Evolutionary conservation across 495 filamentous ascomycete species (phyloP).

Genomic region (Penicillium psychrofluorescens): DNA sequence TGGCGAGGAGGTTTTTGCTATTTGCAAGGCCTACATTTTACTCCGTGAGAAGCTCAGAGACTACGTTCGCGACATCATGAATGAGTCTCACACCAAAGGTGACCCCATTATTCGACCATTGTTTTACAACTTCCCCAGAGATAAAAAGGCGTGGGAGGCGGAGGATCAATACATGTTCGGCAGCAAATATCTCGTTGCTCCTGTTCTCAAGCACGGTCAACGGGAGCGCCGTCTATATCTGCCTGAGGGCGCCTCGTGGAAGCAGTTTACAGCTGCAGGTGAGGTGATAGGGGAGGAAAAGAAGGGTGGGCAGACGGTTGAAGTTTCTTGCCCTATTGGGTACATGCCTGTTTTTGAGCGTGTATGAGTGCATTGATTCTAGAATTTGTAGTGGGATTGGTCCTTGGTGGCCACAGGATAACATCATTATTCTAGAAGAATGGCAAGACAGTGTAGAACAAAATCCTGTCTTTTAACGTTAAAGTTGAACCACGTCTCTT

Average conservation of each 20-base stretch:
- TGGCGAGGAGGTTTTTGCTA: constrained; percentile 45
- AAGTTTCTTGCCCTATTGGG: constrained; percentile 40
- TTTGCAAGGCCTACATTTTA: constrained; percentile 47
- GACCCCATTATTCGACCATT: constrained; percentile 48
- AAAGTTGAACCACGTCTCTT: too few species aligned
- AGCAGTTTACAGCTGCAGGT: constrained; percentile 6
- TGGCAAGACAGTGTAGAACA: too few species aligned
- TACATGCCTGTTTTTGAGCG: constrained; percentile 42
- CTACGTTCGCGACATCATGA: too few species aligned
- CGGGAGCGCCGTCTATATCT: constrained; percentile 38
- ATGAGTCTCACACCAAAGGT: constrained; percentile 12
- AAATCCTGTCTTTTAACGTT: too few species aligned
- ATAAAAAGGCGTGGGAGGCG: constrained; percentile 42
- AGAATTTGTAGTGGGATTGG: too few species aligned
- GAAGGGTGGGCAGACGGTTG: constrained; percentile 27
- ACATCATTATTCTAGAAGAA: too few species aligned
- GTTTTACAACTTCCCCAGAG: constrained; percentile 49
- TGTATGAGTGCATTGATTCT: too few species aligned
- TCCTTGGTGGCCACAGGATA: too few species aligned
- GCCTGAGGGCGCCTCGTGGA: constrained; percentile 39
- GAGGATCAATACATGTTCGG: constrained; percentile 52
- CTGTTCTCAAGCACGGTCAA: constrained; percentile 37
- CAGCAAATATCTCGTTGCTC: constrained; percentile 43
- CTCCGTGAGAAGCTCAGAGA: constrained; percentile 46
- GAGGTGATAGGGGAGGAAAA: constrained; percentile 10